Percentiles rank a stretch among this genome's conserved stretches.
Conservation (phyloP, 2,329 filamentous ascomycete species). For the Sclerotinia subarctica region DNA sequence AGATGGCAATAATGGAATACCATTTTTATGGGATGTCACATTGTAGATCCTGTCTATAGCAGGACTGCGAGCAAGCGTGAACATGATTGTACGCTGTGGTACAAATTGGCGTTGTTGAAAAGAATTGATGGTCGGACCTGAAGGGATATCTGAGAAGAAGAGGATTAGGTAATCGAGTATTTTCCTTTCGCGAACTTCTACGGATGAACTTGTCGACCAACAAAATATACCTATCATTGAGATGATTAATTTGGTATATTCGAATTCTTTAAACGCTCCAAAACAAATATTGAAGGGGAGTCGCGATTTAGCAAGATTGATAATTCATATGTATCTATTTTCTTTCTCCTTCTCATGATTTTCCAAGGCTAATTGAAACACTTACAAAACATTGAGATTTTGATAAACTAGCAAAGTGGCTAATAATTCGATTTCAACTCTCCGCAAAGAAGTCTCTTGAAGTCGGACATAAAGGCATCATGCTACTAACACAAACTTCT, state of each 20-base stretch:
- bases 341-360: too few relatives aligned
- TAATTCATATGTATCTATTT: too few relatives aligned
- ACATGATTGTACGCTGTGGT: slow-evolving; percentile 10
- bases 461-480: too few relatives aligned
- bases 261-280: too few relatives aligned
- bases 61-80: slow-evolving; percentile 5
- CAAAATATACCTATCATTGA: too few relatives aligned
- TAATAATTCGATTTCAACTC: not conserved
- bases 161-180: not conserved
- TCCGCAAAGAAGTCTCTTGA: too few relatives aligned
- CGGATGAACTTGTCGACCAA: too few relatives aligned
- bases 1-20: not conserved
- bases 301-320: too few relatives aligned
- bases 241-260: too few relatives aligned
- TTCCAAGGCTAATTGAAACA: too few relatives aligned
- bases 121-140: not conserved
- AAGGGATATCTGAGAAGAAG: not conserved
- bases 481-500: not conserved
- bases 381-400: too few relatives aligned
- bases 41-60: not conserved
- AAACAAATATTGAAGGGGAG: too few relatives aligned
- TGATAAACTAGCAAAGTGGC: not conserved
- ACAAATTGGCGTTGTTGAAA: not conserved
- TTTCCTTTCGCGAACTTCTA: not conserved
- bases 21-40: not conserved